phyloP scores from a whole-genome alignment of 176 grass and related monocot species.

The Echinochloa phyllopogon region DNA sequence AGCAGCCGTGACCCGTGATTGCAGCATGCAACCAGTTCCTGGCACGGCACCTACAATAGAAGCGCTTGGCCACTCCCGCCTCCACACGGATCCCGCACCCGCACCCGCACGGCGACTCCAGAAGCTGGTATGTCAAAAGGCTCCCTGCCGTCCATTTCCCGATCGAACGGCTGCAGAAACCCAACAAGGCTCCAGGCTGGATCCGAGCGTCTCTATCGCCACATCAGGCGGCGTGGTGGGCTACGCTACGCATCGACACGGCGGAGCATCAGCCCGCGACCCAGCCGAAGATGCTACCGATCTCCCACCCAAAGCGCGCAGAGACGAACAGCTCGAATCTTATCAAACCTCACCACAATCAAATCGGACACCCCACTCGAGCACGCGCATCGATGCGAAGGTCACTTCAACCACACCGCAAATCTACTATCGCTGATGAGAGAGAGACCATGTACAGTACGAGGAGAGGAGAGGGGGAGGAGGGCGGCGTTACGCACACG shows the following conservation, averaged over 20 bases:
- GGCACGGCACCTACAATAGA: constrained; percentile 25
- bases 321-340: background rate
- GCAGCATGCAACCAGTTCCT: background rate
- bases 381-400: background rate
- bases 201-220: constrained; percentile 26
- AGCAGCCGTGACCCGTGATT: background rate
- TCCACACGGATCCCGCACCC: constrained; percentile 43
- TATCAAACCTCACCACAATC: background rate
- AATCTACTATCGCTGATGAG: background rate
- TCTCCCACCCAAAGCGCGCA: background rate
- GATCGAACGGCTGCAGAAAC: constrained; percentile 25
- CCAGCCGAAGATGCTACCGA: constrained; percentile 8
- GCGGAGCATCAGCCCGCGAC: background rate
- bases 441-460: background rate
- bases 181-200: background rate
- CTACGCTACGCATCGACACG: constrained; percentile 25
- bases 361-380: background rate
- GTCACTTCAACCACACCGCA: background rate
- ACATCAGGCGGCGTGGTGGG: background rate
- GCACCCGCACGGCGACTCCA: constrained; percentile 1
- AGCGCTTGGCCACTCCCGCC: background rate
- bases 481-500: constrained; percentile 28
- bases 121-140: background rate
- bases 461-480: fast-evolving
- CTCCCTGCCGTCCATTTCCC: constrained; percentile 13